Evolutionary conservation across 2,329 filamentous ascomycete species (phyloP).

Genomic region (Hansfordia pulvinata): DNA sequence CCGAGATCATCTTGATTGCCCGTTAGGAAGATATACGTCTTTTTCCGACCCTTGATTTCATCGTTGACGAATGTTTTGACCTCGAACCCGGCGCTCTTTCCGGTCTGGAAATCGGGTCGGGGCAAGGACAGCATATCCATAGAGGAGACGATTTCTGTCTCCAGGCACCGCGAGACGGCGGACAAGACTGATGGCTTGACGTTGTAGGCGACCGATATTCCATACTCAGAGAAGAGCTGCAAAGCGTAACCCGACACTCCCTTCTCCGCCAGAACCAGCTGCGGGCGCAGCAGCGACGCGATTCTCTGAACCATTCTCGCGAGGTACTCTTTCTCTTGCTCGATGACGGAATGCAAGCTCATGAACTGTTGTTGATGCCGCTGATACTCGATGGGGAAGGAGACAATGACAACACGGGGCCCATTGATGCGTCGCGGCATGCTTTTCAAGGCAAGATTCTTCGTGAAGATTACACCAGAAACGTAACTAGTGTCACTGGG

Average conservation of each 20-base stretch:
- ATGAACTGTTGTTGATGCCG: constrained; percentile 91
- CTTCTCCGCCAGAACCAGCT: constrained; percentile 81
- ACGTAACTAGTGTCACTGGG: constrained; percentile 93
- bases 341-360: constrained; percentile 92
- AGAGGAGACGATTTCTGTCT: constrained; percentile 86
- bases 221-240: constrained; percentile 74
- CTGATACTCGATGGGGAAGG: constrained; percentile 92
- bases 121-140: constrained; percentile 80
- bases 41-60: constrained; percentile 59
- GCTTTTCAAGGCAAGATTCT: constrained; percentile 90
- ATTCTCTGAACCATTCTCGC: constrained; percentile 87
- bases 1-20: constrained; percentile 82
- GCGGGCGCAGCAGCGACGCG: constrained; percentile 68
- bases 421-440: constrained; percentile 80
- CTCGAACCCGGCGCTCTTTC: constrained; percentile 76
- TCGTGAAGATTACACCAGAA: constrained; percentile 92
- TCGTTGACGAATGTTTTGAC: constrained; percentile 89
- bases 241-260: constrained; percentile 85
- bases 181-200: constrained; percentile 94
- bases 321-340: constrained; percentile 89
- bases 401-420: constrained; percentile 82
- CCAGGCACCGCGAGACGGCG: constrained; percentile 82
- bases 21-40: constrained; percentile 91
- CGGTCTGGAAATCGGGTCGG: constrained; percentile 54
- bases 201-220: constrained; percentile 90